phyloP scores from a whole-genome alignment of 2,329 filamentous ascomycete species.

The Penicillium crustosum region DNA sequence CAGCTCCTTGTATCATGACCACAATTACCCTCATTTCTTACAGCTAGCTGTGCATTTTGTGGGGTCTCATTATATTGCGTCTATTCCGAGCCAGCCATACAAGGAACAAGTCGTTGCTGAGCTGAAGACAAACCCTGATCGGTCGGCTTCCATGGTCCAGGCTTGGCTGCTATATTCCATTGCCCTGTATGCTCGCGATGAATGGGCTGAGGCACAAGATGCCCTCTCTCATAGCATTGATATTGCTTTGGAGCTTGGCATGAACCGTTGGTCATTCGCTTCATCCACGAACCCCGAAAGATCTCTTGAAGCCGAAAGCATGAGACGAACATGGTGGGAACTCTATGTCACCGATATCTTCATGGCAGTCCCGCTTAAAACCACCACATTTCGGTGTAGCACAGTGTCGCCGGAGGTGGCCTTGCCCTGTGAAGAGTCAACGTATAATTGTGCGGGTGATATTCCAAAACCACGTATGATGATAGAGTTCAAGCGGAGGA shows the following conservation, averaged over 20 bases:
- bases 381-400: constrained; percentile 59
- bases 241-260: constrained; percentile 70
- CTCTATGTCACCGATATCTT: constrained; percentile 74
- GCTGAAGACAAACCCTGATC: constrained; percentile 23
- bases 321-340: constrained; percentile 87
- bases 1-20: constrained; percentile 37
- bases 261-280: constrained; percentile 67
- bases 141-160: constrained; percentile 39
- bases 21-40: constrained; percentile 48
- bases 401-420: constrained; percentile 68
- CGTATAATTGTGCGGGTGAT: constrained; percentile 51
- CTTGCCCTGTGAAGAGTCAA: constrained; percentile 74
- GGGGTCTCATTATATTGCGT: constrained; percentile 51
- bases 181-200: constrained; percentile 35
- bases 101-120: constrained; percentile 30
- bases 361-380: constrained; percentile 64
- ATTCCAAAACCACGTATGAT: constrained; percentile 62
- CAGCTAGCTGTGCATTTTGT: constrained; percentile 54
- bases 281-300: constrained; percentile 43
- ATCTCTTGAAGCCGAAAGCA: constrained; percentile 72
- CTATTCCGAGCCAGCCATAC: constrained; percentile 23
- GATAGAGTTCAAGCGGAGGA: constrained; percentile 55
- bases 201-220: constrained; percentile 33
- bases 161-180: constrained; percentile 40
- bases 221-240: constrained; percentile 63